A percentile compares a stretch with the other conserved stretches of the same genome.
Conservation (phyloP, 345 rosid species). For the Barbarea vulgaris region DNA sequence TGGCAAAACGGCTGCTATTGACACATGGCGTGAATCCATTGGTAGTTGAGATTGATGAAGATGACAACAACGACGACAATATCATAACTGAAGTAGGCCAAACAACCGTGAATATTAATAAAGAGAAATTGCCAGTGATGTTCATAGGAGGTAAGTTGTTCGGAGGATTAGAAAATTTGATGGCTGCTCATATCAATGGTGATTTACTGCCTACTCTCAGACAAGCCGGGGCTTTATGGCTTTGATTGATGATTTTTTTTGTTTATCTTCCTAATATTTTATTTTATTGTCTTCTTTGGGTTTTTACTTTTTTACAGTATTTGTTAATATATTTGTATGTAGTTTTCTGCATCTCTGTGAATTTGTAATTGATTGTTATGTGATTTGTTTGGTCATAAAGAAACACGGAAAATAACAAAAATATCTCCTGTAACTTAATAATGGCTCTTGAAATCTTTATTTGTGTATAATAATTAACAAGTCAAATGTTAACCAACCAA, state of each 20-base stretch:
- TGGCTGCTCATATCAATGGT: slow-evolving; percentile 93
- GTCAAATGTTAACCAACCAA: neutral
- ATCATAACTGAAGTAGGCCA: slow-evolving; percentile 39
- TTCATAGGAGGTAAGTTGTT: slow-evolving; percentile 86
- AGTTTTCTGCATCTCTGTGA: neutral
- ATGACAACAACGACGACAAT: slow-evolving; percentile 40
- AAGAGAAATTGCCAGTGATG: slow-evolving; percentile 72
- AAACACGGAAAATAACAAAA: neutral
- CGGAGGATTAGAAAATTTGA: slow-evolving; percentile 90
- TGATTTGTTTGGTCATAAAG: slow-evolving; percentile 9
- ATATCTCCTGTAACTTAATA: neutral
- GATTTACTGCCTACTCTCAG: slow-evolving; percentile 75
- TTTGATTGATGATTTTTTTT: slow-evolving; percentile 43
- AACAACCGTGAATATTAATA: neutral
- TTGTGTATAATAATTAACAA: neutral
- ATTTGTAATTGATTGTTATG: slow-evolving; percentile 30
- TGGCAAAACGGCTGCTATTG: slow-evolving; percentile 67
- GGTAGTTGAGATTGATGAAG: slow-evolving; percentile 70
- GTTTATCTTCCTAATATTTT: slow-evolving; percentile 6
- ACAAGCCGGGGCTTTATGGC: slow-evolving; percentile 98
- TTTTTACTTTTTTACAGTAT: slow-evolving; percentile 11
- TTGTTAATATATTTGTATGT: slow-evolving; percentile 11
- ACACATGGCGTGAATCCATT: slow-evolving; percentile 86
- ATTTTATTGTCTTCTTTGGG: neutral
- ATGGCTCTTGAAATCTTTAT: neutral